Percentiles rank a stretch among this genome's conserved stretches.
Evolutionary conservation across 768 basidiomycete genomes (phyloP).

Genomic region (Suillus weaverae): DNA sequence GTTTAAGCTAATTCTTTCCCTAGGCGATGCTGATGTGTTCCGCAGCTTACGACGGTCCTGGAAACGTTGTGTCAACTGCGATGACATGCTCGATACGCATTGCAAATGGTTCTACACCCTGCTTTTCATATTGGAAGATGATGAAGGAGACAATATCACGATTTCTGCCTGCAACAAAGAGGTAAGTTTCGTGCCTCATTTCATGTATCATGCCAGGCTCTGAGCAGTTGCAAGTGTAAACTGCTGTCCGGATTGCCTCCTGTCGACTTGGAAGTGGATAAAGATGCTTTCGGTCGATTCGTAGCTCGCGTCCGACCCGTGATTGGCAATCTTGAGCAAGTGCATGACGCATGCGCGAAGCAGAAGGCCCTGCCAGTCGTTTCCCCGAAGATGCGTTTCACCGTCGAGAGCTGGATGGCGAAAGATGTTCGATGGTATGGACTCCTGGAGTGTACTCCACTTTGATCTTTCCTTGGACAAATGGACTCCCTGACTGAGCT

Average conservation of each 20-base stretch:
- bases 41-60: constrained; percentile 45
- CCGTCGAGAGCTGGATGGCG: constrained; percentile 31
- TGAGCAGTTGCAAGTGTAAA: not conserved
- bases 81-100: constrained; percentile 52
- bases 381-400: constrained; percentile 28
- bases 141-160: constrained; percentile 39
- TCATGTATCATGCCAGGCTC: not conserved
- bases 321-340: constrained; percentile 46
- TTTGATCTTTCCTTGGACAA: constrained; percentile 4
- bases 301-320: constrained; percentile 43
- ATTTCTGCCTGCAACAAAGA: constrained; percentile 52
- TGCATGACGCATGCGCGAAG: constrained; percentile 34
- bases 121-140: constrained; percentile 53
- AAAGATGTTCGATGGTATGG: constrained; percentile 20
- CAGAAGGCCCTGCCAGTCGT: constrained; percentile 22
- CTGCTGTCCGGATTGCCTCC: constrained; percentile 20
- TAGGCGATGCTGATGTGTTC: not conserved
- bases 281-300: constrained; percentile 37
- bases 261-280: constrained; percentile 43
- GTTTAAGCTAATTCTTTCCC: constrained; percentile 15
- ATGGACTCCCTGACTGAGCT: not conserved
- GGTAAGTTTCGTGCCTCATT: constrained; percentile 24
- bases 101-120: constrained; percentile 50
- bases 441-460: constrained; percentile 21
- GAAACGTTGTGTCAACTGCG: constrained; percentile 51